These are phyloP conservation scores for Aureobasidium namibiae DNA, from an alignment of 2,329 filamentous ascomycete species.

Conservation along the genomic window DNA sequence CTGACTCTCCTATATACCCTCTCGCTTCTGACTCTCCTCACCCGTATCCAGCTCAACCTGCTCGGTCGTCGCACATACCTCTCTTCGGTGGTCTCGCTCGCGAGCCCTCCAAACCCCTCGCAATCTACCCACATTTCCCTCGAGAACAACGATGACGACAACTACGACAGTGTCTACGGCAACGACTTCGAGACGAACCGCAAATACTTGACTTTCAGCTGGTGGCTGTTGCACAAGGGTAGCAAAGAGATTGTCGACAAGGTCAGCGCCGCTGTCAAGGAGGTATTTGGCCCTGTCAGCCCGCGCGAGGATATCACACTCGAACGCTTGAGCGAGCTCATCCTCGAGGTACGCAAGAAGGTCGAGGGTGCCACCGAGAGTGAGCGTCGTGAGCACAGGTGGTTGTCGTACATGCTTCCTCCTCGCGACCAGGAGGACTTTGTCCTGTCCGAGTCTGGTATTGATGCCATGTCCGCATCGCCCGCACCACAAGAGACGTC, in stretches of 20 bases:
- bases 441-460: conserved; percentile 79
- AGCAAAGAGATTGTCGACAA: conserved; percentile 75
- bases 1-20: conserved; percentile 91
- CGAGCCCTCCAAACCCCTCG: conserved; percentile 55
- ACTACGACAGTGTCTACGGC: conserved; percentile 70
- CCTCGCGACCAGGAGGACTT: conserved; percentile 68
- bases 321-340: conserved; percentile 69
- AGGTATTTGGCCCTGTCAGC: conserved; percentile 82
- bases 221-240: conserved; percentile 91
- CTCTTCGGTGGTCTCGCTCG: conserved; percentile 86
- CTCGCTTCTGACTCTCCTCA: conserved; percentile 81
- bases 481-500: conserved; percentile 23
- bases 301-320: conserved; percentile 82
- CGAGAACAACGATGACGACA: conserved; percentile 89
- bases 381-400: conserved; percentile 57
- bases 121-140: conserved; percentile 72
- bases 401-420: conserved; percentile 80
- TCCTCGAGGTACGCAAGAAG: conserved; percentile 72
- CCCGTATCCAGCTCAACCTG: conserved; percentile 91
- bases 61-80: conserved; percentile 92
- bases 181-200: conserved; percentile 95
- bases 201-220: conserved; percentile 91
- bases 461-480: conserved; percentile 39
- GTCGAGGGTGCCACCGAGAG: conserved; percentile 68
- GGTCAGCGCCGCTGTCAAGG: conserved; percentile 77